phyloP scores from a whole-genome alignment of 2,329 filamentous ascomycete genomes.

The Exophiala alcalophila region DNA sequence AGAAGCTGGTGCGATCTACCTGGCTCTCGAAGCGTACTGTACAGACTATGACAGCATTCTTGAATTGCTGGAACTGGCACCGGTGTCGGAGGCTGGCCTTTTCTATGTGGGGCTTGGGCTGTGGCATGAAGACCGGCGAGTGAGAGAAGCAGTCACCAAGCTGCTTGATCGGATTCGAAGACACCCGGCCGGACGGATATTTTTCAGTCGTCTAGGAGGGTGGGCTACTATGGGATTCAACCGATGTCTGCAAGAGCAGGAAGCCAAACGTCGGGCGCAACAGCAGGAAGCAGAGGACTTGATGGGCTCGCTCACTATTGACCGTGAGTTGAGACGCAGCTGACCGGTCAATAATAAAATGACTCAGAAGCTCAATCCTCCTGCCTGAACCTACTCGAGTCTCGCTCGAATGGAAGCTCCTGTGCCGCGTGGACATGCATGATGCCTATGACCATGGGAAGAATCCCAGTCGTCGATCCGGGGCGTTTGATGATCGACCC shows the following conservation, averaged over 20 bases:
- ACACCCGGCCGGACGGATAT: constrained; percentile 89
- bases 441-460: too few species aligned
- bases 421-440: too few species aligned
- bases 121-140: constrained; percentile 82
- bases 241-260: constrained; percentile 66
- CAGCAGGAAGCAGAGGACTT: constrained; percentile 18
- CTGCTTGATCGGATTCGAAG: constrained; percentile 77
- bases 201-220: constrained; percentile 80
- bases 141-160: constrained; percentile 72
- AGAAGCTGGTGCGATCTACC: constrained; percentile 79
- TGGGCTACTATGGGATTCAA: constrained; percentile 87
- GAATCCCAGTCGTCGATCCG: too few species aligned
- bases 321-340: constrained; percentile 13
- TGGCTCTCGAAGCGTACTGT: constrained; percentile 72
- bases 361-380: neutral
- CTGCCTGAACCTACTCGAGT: neutral
- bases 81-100: constrained; percentile 80
- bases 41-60: constrained; percentile 82
- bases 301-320: constrained; percentile 9
- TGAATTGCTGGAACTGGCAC: constrained; percentile 75
- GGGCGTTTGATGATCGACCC: too few species aligned
- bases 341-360: constrained; percentile 1
- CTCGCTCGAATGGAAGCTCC: too few species aligned
- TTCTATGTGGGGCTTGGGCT: constrained; percentile 89
- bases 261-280: constrained; percentile 28